Evolutionary conservation across 176 grass and related monocot species (phyloP).

Genomic region (Musa schizocarpa): DNA sequence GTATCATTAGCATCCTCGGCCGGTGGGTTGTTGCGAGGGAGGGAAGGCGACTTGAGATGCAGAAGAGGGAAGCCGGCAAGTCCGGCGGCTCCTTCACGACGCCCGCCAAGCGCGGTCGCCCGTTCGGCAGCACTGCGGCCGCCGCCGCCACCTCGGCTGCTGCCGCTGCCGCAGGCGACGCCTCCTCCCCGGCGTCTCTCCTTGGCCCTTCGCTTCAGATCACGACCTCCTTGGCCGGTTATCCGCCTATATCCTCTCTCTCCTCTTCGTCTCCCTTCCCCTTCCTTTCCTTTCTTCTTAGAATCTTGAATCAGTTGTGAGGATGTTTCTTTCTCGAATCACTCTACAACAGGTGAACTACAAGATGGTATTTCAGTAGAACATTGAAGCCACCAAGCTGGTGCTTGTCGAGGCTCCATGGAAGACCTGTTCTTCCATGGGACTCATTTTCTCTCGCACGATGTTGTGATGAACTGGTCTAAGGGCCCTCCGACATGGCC

Average conservation of each 20-base stretch:
- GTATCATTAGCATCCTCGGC: neutral
- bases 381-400: too few species aligned
- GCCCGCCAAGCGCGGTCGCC: slow-evolving; percentile 84
- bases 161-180: slow-evolving; percentile 32
- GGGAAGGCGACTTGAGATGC: slow-evolving; percentile 35
- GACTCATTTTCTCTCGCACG: too few species aligned
- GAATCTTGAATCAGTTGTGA: neutral
- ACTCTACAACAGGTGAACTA: too few species aligned
- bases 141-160: slow-evolving; percentile 3
- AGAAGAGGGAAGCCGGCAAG: slow-evolving; percentile 66
- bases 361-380: too few species aligned
- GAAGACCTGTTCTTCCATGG: too few species aligned
- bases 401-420: too few species aligned
- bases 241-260: neutral
- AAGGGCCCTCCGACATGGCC: too few species aligned
- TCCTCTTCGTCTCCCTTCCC: neutral
- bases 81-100: slow-evolving; percentile 40
- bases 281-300: neutral
- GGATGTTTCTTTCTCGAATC: neutral
- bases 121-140: slow-evolving; percentile 65
- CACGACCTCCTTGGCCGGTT: slow-evolving; percentile 53
- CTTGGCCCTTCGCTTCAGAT: slow-evolving; percentile 82
- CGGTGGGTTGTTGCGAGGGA: neutral
- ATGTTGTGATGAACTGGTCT: too few species aligned
- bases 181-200: slow-evolving; percentile 42